A percentile compares a stretch with the other conserved stretches of the same genome.
phyloP scores from a whole-genome alignment of 768 basidiomycete species.

The Tricholoma bakamatsutake region DNA sequence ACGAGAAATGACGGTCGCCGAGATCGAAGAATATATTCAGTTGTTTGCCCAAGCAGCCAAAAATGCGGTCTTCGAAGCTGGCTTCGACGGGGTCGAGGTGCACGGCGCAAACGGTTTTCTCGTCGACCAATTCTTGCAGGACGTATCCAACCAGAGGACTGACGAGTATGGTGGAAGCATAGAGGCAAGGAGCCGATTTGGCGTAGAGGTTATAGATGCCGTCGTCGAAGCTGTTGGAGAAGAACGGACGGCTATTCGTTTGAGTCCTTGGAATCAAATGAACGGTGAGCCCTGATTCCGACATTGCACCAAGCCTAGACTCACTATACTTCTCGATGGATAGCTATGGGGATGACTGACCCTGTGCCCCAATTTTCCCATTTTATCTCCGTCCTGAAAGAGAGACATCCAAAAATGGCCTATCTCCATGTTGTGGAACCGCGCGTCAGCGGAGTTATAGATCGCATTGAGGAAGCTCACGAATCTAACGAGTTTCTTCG shows the following conservation, averaged over 20 bases:
- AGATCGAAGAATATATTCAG: constrained; percentile 45
- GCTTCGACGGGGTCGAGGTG: constrained; percentile 61
- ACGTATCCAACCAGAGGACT: constrained; percentile 47
- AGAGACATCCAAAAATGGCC: constrained; percentile 26
- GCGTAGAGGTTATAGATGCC: constrained; percentile 47
- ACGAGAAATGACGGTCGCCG: constrained; percentile 36
- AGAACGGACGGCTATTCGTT: constrained; percentile 46
- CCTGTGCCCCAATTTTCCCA: constrained; percentile 50
- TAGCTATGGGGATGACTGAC: constrained; percentile 46
- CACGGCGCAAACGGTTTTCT: constrained; percentile 44
- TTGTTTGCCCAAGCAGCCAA: constrained; percentile 49
- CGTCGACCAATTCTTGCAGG: constrained; percentile 55
- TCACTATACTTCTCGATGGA: constrained; percentile 4
- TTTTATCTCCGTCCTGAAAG: constrained; percentile 35
- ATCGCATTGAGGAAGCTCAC: neutral
- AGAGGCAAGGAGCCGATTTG: constrained; percentile 53
- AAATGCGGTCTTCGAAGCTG: constrained; percentile 50
- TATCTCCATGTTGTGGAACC: constrained; percentile 12
- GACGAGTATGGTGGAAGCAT: constrained; percentile 68
- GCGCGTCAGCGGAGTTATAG: neutral
- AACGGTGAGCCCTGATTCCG: constrained; percentile 26
- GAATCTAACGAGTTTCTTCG: constrained; percentile 10
- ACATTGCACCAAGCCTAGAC: constrained; percentile 4
- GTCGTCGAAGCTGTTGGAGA: constrained; percentile 46
- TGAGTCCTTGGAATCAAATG: constrained; percentile 49